Evolutionary conservation across 805 yeast species (phyloP).

Genomic region (Lachancea quebecensis): DNA sequence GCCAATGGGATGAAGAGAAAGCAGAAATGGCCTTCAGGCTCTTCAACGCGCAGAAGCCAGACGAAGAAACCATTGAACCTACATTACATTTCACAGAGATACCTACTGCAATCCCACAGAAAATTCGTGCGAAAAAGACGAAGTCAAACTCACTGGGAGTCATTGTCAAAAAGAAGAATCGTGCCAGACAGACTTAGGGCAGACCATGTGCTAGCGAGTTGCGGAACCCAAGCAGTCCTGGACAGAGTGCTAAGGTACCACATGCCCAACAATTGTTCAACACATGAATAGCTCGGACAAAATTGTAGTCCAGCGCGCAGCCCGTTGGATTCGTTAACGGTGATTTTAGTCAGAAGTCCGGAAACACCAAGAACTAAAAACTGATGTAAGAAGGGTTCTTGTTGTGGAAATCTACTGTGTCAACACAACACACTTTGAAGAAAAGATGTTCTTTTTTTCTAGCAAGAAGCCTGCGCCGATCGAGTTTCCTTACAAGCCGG

Average conservation of each 20-base stretch:
- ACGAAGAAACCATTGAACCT: not conserved
- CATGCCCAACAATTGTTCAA: too few relatives aligned
- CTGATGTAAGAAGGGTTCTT: not conserved
- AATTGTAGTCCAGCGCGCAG: too few relatives aligned
- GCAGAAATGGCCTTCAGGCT: conserved; percentile 36
- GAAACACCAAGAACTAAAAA: too few relatives aligned
- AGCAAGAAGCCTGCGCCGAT: not conserved
- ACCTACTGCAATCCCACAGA: conserved; percentile 7
- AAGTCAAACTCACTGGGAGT: conserved; percentile 19
- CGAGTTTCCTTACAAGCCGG: conserved; percentile 22
- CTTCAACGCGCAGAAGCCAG: not conserved
- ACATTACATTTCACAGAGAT: not conserved
- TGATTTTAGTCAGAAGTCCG: too few relatives aligned
- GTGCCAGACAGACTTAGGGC: too few relatives aligned
- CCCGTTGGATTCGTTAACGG: too few relatives aligned
- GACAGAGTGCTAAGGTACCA: too few relatives aligned
- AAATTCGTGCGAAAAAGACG: conserved; percentile 6
- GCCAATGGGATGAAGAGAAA: conserved; percentile 21
- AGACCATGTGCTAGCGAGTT: too few relatives aligned
- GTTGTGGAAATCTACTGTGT: not conserved
- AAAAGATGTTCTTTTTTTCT: conserved; percentile 3
- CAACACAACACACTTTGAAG: not conserved
- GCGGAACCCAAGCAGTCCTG: too few relatives aligned
- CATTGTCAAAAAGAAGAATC: conserved; percentile 12
- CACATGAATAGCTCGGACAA: too few relatives aligned